A percentile compares a stretch with the other conserved stretches of the same genome.
Evolutionary conservation across 805 yeast genomes (phyloP).

Genomic region (Middelhovenomyces tepae): DNA sequence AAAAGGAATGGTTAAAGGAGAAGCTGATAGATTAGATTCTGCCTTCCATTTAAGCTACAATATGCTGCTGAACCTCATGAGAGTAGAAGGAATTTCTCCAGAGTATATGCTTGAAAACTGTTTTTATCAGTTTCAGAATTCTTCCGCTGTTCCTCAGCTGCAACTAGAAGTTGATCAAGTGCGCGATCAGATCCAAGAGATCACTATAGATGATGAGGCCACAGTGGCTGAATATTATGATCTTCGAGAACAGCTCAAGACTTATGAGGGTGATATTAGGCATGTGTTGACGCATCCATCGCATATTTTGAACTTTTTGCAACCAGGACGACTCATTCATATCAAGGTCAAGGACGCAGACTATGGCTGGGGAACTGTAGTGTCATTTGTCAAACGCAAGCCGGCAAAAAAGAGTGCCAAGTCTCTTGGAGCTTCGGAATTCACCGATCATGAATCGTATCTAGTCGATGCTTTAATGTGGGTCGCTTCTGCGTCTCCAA

Average conservation of each 20-base stretch:
- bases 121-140: slow-evolving; percentile 91
- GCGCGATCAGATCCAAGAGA: slow-evolving; percentile 34
- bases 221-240: slow-evolving; percentile 77
- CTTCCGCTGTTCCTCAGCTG: slow-evolving; percentile 78
- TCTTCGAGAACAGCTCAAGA: slow-evolving; percentile 57
- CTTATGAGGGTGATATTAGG: slow-evolving; percentile 66
- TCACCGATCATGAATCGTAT: slow-evolving; percentile 81
- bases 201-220: slow-evolving; percentile 64
- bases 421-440: slow-evolving; percentile 40
- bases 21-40: slow-evolving; percentile 93
- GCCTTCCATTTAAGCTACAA: slow-evolving; percentile 97
- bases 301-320: slow-evolving; percentile 71
- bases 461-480: slow-evolving; percentile 78
- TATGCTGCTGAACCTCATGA: slow-evolving; percentile 86
- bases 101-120: slow-evolving; percentile 94
- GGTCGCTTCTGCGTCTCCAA: slow-evolving; percentile 64
- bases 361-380: slow-evolving; percentile 96
- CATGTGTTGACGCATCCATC: slow-evolving; percentile 88
- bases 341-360: slow-evolving; percentile 45
- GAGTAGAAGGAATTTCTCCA: slow-evolving; percentile 97
- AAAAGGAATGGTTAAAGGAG: slow-evolving; percentile 98
- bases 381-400: slow-evolving; percentile 62
- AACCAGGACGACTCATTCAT: slow-evolving; percentile 77
- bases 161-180: slow-evolving; percentile 48
- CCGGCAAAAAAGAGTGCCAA: slow-evolving; percentile 35